Evolutionary conservation across 1,284 basidiomycete genomes (phyloP).

Genomic region (Cutaneotrichosporon cavernicola): DNA sequence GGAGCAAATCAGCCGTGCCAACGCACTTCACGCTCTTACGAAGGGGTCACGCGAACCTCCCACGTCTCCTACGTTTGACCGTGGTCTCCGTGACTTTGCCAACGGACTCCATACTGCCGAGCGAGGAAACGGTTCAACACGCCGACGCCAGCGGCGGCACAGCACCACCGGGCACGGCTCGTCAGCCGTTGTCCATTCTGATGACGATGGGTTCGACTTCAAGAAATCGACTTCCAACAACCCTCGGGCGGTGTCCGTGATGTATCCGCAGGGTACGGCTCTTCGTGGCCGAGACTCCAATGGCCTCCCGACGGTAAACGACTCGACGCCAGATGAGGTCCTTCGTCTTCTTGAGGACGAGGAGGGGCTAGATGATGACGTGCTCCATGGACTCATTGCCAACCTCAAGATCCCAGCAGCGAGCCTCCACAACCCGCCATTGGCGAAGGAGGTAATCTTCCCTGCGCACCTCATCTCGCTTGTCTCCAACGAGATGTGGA

Average conservation of each 20-base stretch:
- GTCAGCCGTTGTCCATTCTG: constrained; percentile 9
- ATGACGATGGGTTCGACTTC: constrained; percentile 22
- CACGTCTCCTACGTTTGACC: constrained; percentile 65
- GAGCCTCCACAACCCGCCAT: constrained; percentile 83
- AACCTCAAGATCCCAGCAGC: constrained; percentile 92
- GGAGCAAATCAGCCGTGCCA: constrained; percentile 92
- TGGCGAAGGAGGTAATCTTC: constrained; percentile 97
- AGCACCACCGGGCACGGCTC: constrained; percentile 40
- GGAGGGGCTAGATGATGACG: constrained; percentile 89
- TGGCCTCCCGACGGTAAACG: constrained; percentile 71
- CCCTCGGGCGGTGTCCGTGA: constrained; percentile 89
- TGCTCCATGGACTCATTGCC: constrained; percentile 84
- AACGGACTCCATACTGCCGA: constrained; percentile 67
- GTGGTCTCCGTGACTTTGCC: constrained; percentile 41
- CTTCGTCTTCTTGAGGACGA: constrained; percentile 89
- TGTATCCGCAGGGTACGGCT: constrained; percentile 69
- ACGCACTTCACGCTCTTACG: constrained; percentile 80
- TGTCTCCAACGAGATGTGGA: constrained; percentile 99
- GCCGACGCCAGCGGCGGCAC: constrained; percentile 59
- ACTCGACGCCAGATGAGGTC: constrained; percentile 92
- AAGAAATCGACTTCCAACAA: constrained; percentile 72
- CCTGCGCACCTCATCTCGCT: constrained; percentile 98
- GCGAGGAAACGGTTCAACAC: constrained; percentile 25
- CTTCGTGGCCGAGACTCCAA: constrained; percentile 62
- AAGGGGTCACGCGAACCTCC: constrained; percentile 60